Conservation (phyloP, 1,284 basidiomycete species). For the Macrocystidia cucumis region DNA sequence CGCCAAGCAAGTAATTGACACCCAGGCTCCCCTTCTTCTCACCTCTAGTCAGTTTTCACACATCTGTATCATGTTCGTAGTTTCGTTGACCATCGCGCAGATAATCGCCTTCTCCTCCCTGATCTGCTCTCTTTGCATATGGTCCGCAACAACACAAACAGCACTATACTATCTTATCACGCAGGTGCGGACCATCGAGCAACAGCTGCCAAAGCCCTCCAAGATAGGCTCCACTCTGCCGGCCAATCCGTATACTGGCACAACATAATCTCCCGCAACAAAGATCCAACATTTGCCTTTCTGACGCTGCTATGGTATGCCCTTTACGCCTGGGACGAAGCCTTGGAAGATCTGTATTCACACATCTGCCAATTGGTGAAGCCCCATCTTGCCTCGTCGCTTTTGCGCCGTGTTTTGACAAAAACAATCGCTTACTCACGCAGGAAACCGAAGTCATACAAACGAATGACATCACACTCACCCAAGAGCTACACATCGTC, state of each 20-base stretch:
- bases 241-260: conserved; percentile 50
- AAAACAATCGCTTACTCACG: neutral
- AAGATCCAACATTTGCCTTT: conserved; percentile 44
- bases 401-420: neutral
- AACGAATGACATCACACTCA: conserved; percentile 29
- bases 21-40: conserved; percentile 27
- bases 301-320: conserved; percentile 46
- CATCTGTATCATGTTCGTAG: conserved; percentile 1
- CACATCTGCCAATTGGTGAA: conserved; percentile 36
- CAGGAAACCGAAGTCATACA: conserved; percentile 36
- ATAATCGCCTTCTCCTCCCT: conserved; percentile 27
- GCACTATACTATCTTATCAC: conserved; percentile 44
- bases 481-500: conserved; percentile 41
- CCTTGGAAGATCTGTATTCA: conserved; percentile 34
- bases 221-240: conserved; percentile 30
- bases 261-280: conserved; percentile 32
- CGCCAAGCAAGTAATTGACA: conserved; percentile 29
- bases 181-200: conserved; percentile 19
- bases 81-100: conserved; percentile 8
- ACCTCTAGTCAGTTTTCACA: conserved; percentile 20
- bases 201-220: conserved; percentile 29
- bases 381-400: conserved; percentile 1
- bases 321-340: conserved; percentile 50
- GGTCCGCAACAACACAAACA: conserved; percentile 26
- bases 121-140: conserved; percentile 44